These are phyloP conservation scores for Lactarius hengduanensis DNA, from an alignment of 768 basidiomycete genomes.

Conservation along the genomic window DNA sequence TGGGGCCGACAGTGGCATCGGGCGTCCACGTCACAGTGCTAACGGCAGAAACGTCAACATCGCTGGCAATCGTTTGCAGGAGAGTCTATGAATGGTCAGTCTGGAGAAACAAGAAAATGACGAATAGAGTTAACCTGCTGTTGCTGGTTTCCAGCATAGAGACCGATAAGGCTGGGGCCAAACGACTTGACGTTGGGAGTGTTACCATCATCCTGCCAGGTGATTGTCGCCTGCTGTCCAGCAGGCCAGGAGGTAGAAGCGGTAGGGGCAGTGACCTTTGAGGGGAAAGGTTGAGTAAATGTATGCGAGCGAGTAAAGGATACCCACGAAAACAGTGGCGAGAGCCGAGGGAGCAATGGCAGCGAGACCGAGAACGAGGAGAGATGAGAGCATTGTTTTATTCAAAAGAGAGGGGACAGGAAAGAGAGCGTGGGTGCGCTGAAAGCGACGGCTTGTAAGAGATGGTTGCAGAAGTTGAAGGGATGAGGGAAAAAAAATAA, in stretches of 20 bases:
- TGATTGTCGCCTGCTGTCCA: constrained; percentile 49
- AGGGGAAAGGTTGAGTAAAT: background rate
- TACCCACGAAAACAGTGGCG: constrained; percentile 25
- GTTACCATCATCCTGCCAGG: constrained; percentile 57
- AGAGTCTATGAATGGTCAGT: constrained; percentile 44
- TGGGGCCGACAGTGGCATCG: constrained; percentile 51
- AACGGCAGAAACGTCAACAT: constrained; percentile 52
- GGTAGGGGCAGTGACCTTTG: constrained; percentile 59
- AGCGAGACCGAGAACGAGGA: constrained; percentile 18
- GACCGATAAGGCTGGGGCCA: constrained; percentile 50
- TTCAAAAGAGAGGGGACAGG: constrained; percentile 21
- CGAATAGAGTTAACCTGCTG: constrained; percentile 50
- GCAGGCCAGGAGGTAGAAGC: constrained; percentile 45
- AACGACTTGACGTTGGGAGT: constrained; percentile 51
- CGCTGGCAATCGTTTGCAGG: constrained; percentile 51
- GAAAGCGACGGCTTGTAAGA: constrained; percentile 1
- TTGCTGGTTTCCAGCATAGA: constrained; percentile 61
- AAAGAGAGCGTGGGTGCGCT: constrained; percentile 24
- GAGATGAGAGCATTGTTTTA: constrained; percentile 26
- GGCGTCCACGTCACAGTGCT: constrained; percentile 52
- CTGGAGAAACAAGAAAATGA: background rate
- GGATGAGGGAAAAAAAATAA: background rate
- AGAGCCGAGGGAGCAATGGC: constrained; percentile 20
- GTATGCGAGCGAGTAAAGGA: background rate
- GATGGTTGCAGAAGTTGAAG: background rate